Evolutionary conservation across 2,329 filamentous ascomycete genomes (phyloP).

Genomic region (Cladophialophora bantiana): DNA sequence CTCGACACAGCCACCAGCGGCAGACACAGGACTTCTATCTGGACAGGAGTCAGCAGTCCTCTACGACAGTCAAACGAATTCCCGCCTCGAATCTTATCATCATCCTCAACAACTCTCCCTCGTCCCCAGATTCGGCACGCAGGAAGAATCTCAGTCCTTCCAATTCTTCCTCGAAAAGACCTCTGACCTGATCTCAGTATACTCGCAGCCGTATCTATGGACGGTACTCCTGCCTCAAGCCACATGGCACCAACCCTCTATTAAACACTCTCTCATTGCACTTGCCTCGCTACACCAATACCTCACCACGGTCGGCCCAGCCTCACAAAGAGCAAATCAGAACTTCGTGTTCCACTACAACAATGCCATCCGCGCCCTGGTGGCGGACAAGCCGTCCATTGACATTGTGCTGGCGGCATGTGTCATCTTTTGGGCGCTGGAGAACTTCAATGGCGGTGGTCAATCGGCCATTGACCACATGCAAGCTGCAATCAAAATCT

Average conservation of each 20-base stretch:
- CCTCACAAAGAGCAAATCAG: constrained; percentile 17
- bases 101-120: constrained; percentile 28
- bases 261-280: constrained; percentile 36
- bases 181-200: constrained; percentile 31
- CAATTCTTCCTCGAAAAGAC: constrained; percentile 35
- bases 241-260: constrained; percentile 31
- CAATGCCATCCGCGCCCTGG: constrained; percentile 25
- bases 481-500: constrained; percentile 35
- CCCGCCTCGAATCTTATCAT: constrained; percentile 19
- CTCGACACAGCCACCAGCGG: constrained; percentile 7
- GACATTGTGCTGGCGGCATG: constrained; percentile 32
- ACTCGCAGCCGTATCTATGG: constrained; percentile 33
- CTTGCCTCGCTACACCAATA: constrained; percentile 31
- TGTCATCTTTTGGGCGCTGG: constrained; percentile 34
- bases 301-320: constrained; percentile 17
- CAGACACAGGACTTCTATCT: neutral
- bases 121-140: constrained; percentile 26
- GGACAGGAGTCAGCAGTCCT: neutral
- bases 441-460: constrained; percentile 30
- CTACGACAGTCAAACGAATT: constrained; percentile 16
- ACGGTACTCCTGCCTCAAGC: constrained; percentile 34
- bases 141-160: constrained; percentile 32
- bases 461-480: constrained; percentile 30
- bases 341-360: constrained; percentile 34
- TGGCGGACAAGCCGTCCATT: constrained; percentile 28